Evolutionary conservation across 495 filamentous ascomycete genomes (phyloP).

Genomic region (Lasiosphaeria miniovina): DNA sequence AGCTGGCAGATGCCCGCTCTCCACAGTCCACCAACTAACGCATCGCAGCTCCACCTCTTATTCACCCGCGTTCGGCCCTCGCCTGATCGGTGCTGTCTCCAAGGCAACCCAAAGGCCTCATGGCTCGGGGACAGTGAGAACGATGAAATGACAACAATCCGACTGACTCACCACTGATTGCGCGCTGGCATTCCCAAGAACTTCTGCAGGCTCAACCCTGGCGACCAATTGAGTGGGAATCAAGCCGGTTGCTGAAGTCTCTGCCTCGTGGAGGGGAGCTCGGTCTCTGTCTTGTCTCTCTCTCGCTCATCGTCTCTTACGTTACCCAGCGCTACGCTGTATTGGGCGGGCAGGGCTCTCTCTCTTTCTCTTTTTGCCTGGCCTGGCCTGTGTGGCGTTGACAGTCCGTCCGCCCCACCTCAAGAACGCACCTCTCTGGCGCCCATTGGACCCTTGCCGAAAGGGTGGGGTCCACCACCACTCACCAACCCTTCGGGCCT

Average conservation of each 20-base stretch:
- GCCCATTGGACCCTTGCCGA: neutral
- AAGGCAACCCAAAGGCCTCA: constrained; percentile 6
- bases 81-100: neutral
- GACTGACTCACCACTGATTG: constrained; percentile 1
- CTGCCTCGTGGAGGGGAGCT: too few relatives aligned
- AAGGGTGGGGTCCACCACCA: neutral
- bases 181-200: neutral
- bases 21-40: neutral
- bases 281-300: neutral
- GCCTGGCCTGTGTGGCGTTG: neutral
- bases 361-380: neutral
- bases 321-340: neutral
- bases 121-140: neutral
- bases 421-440: neutral
- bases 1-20: neutral
- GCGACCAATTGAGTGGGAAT: neutral
- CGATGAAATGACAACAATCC: neutral
- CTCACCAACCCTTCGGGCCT: neutral
- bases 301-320: too few relatives aligned
- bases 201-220: neutral
- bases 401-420: neutral
- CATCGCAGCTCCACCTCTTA: neutral
- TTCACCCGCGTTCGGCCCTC: neutral
- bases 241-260: neutral
- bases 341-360: neutral